phyloP scores from a whole-genome alignment of 23 red algal species.

The Gracilaria caudata region DNA sequence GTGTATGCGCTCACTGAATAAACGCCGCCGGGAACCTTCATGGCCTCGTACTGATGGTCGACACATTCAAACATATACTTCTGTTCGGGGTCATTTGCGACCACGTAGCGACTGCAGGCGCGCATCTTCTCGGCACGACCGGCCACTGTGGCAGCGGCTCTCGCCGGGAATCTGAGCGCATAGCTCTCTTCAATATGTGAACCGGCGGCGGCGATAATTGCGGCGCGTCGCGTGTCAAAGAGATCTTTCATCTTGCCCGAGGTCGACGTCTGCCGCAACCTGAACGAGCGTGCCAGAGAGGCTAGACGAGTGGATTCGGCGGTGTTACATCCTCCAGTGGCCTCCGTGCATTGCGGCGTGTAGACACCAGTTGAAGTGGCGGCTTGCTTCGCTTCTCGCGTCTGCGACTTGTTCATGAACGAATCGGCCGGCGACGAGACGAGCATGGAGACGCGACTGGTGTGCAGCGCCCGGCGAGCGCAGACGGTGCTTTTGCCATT shows the following conservation, averaged over 20 bases:
- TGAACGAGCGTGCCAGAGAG: conserved; percentile 39
- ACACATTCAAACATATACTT: conserved; percentile 63
- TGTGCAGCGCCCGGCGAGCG: neutral
- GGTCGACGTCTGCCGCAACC: conserved; percentile 37
- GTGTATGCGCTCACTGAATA: conserved; percentile 32
- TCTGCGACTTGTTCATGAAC: conserved; percentile 47
- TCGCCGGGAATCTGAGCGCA: conserved; percentile 22
- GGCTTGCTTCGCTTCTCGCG: conserved; percentile 39
- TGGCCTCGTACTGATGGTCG: conserved; percentile 22
- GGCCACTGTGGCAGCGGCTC: conserved; percentile 42
- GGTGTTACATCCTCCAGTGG: conserved; percentile 29
- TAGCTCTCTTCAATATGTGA: conserved; percentile 48
- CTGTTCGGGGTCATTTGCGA: neutral
- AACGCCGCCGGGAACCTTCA: conserved; percentile 39
- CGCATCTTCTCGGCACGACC: conserved; percentile 43
- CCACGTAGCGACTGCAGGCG: conserved; percentile 62
- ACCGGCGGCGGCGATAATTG: conserved; percentile 46
- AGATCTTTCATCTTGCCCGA: conserved; percentile 28
- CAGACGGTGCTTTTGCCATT: neutral
- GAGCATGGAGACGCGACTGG: neutral
- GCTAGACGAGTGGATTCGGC: conserved; percentile 44
- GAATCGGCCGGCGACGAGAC: conserved; percentile 38
- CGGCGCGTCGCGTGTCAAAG: conserved; percentile 60
- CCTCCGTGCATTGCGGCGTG: conserved; percentile 79
- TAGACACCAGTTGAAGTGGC: conserved; percentile 50